Evolutionary conservation across 805 yeast species (phyloP), one percentile per base, ranked within the genome.

Genomic region (Ogataea kodamae): DNA sequence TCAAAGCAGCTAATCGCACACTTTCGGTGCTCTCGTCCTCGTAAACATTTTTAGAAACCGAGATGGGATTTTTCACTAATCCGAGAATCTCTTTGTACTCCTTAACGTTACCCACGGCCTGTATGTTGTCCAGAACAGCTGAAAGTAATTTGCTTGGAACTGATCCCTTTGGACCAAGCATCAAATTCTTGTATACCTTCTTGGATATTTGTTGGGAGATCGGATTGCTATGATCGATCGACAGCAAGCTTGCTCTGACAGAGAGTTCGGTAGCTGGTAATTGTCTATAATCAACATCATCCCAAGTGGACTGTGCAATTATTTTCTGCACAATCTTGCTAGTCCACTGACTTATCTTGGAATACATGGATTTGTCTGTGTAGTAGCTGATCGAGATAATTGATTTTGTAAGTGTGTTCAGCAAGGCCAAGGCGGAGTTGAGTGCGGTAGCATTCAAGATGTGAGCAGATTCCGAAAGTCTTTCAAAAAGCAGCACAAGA

Each of bases 51-150:
- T 57, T 59, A 8, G 61, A 60, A 5, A 75, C 67, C 3, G 65
- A 65, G 26, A 68, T 63, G 5, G 78, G 64, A 37, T 67, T 67
- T 42, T 75, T 76, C 9, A 69, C 72, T 12, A 79, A 52, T 19
- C 73, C 74, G 20, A 70, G 56, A 5, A 78, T 57, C 45, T 72
- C 78, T 54, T 81, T 81, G 68, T 78, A 81, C 22, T 75, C 78
- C 43, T 74, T 71, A 31, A 58, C 55, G 22, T 60, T 59, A 10
- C 46, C 48, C 13, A 30, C 19, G 15, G 45, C 37, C 4, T 43
- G 49, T 10, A 48, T 32, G 25, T 57, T 55, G 18, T 57, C 52
- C 20, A 76, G 59, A 3, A 65, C 55, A 8, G 69, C 55, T 9
- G 67, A 60, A 31, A 79, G 57, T 12, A 81, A 43, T 41, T 70